These are phyloP conservation scores for Oryza officinalis DNA, from an alignment of 176 grass and related monocot species.

Conservation along the genomic window DNA sequence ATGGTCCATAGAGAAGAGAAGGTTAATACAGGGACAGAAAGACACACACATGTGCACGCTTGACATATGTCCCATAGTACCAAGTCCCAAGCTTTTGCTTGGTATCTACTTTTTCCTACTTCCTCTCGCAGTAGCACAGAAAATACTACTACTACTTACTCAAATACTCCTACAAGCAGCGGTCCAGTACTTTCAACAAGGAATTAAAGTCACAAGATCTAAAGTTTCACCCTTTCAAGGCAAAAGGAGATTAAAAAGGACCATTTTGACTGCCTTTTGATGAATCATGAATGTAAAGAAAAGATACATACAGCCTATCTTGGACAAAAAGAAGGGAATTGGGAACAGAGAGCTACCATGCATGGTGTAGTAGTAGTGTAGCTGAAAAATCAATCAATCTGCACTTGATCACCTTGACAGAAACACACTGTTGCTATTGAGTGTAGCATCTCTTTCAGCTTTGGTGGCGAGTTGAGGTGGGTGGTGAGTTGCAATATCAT, in stretches of 20 bases:
- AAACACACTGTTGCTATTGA: not conserved
- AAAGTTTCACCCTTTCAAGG: not conserved
- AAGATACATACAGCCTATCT: not conserved
- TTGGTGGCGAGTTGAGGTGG: slow-evolving; percentile 20
- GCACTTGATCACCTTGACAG: not conserved
- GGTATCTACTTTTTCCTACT: not conserved
- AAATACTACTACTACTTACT: not conserved
- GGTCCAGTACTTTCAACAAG: not conserved
- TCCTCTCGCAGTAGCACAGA: not conserved
- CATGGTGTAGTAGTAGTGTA: not conserved
- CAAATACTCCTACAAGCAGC: not conserved
- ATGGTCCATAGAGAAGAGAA: slow-evolving; percentile 1
- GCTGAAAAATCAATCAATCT: not conserved
- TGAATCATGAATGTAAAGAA: not conserved
- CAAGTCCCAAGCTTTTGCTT: not conserved
- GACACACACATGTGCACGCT: not conserved
- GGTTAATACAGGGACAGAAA: not conserved
- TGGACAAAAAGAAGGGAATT: not conserved
- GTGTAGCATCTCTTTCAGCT: slow-evolving; percentile 9
- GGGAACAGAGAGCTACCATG: not conserved
- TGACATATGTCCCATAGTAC: not conserved
- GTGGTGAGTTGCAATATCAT: slow-evolving; percentile 14
- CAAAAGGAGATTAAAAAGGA: not conserved
- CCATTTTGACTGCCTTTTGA: not conserved
- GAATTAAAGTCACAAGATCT: not conserved